A percentile compares a stretch with the other conserved stretches of the same genome.
These are phyloP conservation scores for Neonectria punicea DNA, from an alignment of 2,329 filamentous ascomycete species.

Conservation along the genomic window DNA sequence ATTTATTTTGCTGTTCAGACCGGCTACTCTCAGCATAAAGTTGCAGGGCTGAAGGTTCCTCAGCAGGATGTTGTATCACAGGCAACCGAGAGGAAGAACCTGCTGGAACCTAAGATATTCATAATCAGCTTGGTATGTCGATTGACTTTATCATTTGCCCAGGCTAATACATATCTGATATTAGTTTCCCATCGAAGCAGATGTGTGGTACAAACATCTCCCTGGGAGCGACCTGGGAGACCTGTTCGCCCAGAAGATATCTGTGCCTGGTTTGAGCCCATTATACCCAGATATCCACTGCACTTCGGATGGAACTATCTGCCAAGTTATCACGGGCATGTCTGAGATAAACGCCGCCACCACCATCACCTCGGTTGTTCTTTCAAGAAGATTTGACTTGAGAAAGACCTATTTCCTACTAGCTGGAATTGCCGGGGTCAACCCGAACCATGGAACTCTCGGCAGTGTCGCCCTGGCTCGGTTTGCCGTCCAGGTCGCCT, in stretches of 20 bases:
- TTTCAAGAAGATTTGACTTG: conserved; percentile 22
- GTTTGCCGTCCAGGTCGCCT: conserved; percentile 28
- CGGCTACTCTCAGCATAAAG: not conserved
- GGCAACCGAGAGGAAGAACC: not conserved
- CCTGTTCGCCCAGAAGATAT: conserved; percentile 15
- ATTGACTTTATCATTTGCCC: not conserved
- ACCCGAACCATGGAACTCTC: conserved; percentile 25
- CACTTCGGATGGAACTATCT: conserved; percentile 19
- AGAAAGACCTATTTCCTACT: conserved; percentile 30
- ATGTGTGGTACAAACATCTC: conserved; percentile 21
- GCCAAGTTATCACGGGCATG: conserved; percentile 27
- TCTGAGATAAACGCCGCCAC: conserved; percentile 32
- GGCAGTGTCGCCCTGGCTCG: conserved; percentile 26
- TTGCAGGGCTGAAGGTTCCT: not conserved
- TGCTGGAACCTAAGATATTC: conserved; percentile 15
- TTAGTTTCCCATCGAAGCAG: conserved; percentile 19
- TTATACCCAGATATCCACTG: conserved; percentile 22
- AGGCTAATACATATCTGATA: not conserved
- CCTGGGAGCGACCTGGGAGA: conserved; percentile 22
- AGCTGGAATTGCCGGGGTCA: conserved; percentile 30
- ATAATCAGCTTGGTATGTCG: conserved; percentile 21
- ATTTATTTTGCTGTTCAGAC: not conserved
- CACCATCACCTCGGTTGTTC: conserved; percentile 17
- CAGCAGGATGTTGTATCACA: not conserved
- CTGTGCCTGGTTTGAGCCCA: conserved; percentile 20